A percentile compares a stretch with the other conserved stretches of the same genome.
Evolutionary conservation across 202 grass and related monocot species (phyloP).

Genomic region (Cymbopogon flexuosus): DNA sequence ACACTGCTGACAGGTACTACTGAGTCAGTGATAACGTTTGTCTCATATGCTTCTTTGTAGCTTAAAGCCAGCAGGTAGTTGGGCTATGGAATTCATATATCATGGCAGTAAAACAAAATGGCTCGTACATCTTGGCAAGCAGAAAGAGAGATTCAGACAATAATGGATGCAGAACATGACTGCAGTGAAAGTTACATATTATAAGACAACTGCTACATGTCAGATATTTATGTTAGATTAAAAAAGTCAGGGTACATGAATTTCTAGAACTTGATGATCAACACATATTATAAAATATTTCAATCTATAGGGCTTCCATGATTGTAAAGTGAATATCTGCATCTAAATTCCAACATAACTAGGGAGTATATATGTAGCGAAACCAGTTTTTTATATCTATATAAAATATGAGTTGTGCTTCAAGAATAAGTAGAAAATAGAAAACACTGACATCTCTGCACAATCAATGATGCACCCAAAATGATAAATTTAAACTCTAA

Average conservation of each 20-base stretch:
- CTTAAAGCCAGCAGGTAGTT: not conserved
- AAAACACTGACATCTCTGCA: not conserved
- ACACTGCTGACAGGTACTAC: not conserved
- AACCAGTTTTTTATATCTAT: not conserved
- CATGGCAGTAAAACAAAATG: not conserved
- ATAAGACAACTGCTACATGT: not conserved
- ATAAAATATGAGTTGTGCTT: not conserved
- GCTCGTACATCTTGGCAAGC: slow-evolving; percentile 15
- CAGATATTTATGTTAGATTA: not conserved
- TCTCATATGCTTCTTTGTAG: not conserved
- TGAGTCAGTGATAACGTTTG: not conserved
- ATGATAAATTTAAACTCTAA: slow-evolving; percentile 12
- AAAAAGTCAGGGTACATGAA: not conserved
- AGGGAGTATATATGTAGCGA: not conserved
- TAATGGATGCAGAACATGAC: not conserved
- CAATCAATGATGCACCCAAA: not conserved
- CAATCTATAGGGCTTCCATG: slow-evolving; percentile 9
- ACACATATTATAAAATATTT: slow-evolving; percentile 16
- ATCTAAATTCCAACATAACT: slow-evolving; percentile 19
- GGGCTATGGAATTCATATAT: not conserved
- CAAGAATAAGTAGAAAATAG: slow-evolving; percentile 8
- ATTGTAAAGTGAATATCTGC: not conserved
- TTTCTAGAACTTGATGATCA: slow-evolving; percentile 16
- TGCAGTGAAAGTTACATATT: not conserved
- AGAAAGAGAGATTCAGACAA: not conserved